Base-by-base conservation (phyloP, 495 filamentous ascomycete genomes). In the Aspergillus hancockii region DNA sequence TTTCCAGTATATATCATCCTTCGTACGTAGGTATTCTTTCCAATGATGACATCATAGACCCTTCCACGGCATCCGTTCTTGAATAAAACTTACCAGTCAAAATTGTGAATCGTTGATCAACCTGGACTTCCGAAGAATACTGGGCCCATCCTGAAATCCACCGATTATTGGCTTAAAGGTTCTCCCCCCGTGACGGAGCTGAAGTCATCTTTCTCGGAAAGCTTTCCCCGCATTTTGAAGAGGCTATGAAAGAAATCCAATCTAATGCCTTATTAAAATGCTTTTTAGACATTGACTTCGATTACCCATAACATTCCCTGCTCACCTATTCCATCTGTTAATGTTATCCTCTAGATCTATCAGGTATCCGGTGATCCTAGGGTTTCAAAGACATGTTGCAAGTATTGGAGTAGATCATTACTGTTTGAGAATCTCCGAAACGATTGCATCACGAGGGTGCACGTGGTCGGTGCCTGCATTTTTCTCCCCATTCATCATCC, bases 181-280 rank as follows among this genome's bases (percentile, higher is more conserved):
- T 7, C 25, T 28, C 25, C 3, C 7, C 32, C 13, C 32, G 32
- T 36, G 32, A 36, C 32, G 10, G 25, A 28, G 32, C 32, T 36
- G 4, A 36, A 36, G 32, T 36, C 32, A 36, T 36, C 38, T 3
- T 16, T 16, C 10, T 41, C 23, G 14, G 34, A 30, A 52, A 58
- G 56, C 56, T 52, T 58, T 50, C 56, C 53, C 56, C 56, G 56
- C 56, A 52, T 58, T 56, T 56, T 38, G 25, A 13, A 4, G n/a
- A 12, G 25, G 30, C 41, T n/a, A n/a, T n/a, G n/a, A 4, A 25
- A 31, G 25, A 47, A 10, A 16, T 14, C 14, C 22, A 32, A 8
- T 16, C 51, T 45, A 61, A 52, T 56, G 53, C 52, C 50, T 52
- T 47, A 52, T 57, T 49, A 34, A 14, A 45, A 25, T 22, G 40